Base-by-base conservation (phyloP, 73 alveolate species). In the Breviolum minutum region DNA sequence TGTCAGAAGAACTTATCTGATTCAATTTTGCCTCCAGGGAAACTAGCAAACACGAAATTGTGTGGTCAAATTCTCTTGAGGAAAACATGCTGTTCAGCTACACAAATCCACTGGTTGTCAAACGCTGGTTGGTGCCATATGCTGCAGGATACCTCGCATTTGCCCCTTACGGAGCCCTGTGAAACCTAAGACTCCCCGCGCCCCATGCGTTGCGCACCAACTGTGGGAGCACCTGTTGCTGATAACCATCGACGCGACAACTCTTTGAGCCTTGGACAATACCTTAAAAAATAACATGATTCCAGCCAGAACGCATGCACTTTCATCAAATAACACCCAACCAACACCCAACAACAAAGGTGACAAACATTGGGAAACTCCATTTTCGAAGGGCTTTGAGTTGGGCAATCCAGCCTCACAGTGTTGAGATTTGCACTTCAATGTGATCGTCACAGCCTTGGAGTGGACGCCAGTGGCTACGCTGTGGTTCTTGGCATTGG, bases 141-240 rank as follows among this genome's bases (percentile, higher is more conserved):
- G n/a, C n/a, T n/a, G n/a, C n/a, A n/a, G n/a, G n/a, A n/a, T n/a
- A n/a, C n/a, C n/a, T n/a, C n/a, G n/a, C n/a, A n/a, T n/a, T n/a
- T n/a, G n/a, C n/a, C n/a, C n/a, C n/a, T n/a, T n/a, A n/a, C 54
- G 54, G 54, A 2, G 54, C 0, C 54, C 54, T 3, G 26, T 20
- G 81, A 71, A 20, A 24, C 27, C 86, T 77, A 26, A 24, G 74
- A 61, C 61, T 74, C 14, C 76, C 19, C 32, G 29, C 94, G 64
- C 90, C 97, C 97, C 97, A 91, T 17, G 97, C 97, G 32, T 91
- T 91, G 77, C 54, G 40, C 90, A 91, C 97, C 90, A 91, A 63
- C 97, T 91, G 97, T 66, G 69, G 89, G 40, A 91, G 29, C 79
- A 91, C 97, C 97, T 89, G 32, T 5, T 68, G 24, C n/a, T 74